A percentile compares a stretch with the other conserved stretches of the same genome.
phyloP scores from a whole-genome alignment of 371 early-diverging fungal genomes.

The Apophysomyces elegans region DNA sequence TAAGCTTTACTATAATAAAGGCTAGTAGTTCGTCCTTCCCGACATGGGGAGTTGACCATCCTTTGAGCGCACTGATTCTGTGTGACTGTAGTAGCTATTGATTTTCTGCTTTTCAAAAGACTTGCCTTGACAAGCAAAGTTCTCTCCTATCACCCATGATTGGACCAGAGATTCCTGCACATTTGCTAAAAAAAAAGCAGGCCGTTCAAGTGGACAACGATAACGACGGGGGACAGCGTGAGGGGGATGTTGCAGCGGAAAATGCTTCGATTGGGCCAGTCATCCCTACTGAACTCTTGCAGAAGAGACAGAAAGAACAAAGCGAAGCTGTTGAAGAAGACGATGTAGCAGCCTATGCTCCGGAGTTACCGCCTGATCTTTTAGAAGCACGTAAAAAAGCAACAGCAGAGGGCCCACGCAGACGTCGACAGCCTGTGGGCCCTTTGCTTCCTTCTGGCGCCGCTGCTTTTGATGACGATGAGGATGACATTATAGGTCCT shows the following conservation, averaged over 20 bases:
- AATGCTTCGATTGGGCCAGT: conserved; percentile 1
- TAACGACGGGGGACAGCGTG: no score
- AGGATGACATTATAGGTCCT: conserved; percentile 61
- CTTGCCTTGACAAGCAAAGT: not conserved
- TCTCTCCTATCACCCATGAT: conserved; percentile 14
- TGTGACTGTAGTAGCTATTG: no score
- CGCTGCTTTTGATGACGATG: conserved; percentile 34
- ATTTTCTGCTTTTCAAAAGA: not conserved
- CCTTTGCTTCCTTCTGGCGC: conserved; percentile 32
- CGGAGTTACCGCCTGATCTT: conserved; percentile 63
- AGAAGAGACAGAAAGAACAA: not conserved
- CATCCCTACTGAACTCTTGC: not conserved
- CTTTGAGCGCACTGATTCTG: no score
- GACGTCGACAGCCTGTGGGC: conserved; percentile 48
- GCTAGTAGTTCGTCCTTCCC: no score
- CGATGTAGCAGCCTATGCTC: conserved; percentile 52
- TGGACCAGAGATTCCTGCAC: conserved; percentile 37
- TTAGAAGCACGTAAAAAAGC: conserved; percentile 38
- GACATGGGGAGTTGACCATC: no score
- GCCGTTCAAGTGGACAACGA: conserved; percentile 9
- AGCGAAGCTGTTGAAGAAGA: conserved; percentile 17
- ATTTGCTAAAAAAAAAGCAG: conserved; percentile 27
- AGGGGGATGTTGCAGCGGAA: not conserved
- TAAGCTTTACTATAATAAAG: no score
- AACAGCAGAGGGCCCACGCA: conserved; percentile 13